These are phyloP conservation scores for Scedosporium aurantiacum DNA, from an alignment of 2,329 filamentous ascomycete genomes.

Conservation along the genomic window DNA sequence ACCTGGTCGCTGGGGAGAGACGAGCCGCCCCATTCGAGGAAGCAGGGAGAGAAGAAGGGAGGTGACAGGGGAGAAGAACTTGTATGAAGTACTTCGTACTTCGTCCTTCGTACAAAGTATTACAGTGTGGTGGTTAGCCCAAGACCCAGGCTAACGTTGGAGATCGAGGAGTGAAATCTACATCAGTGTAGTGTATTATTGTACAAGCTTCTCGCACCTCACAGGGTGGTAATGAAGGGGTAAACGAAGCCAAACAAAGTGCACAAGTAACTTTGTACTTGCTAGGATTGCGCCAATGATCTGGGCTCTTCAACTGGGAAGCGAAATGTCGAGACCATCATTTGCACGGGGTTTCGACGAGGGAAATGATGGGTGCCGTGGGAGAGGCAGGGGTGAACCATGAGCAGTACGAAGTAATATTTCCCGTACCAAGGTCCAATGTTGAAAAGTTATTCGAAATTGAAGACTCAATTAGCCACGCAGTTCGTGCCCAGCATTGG, in stretches of 20 bases:
- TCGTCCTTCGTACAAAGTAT: too few species aligned
- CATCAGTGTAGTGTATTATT: too few species aligned
- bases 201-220: not conserved
- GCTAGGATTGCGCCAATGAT: not conserved
- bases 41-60: not conserved
- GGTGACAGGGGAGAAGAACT: too few species aligned
- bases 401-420: not conserved
- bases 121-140: too few species aligned
- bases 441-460: not conserved
- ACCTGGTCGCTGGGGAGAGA: not conserved
- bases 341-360: not conserved
- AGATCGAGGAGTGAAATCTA: too few species aligned
- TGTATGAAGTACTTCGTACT: too few species aligned
- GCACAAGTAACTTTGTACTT: not conserved
- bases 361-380: not conserved
- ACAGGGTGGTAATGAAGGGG: not conserved
- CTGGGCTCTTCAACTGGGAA: not conserved
- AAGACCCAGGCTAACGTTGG: too few species aligned
- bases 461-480: not conserved
- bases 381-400: not conserved
- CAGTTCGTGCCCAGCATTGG: not conserved
- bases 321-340: not conserved
- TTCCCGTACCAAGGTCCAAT: not conserved
- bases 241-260: not conserved
- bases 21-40: not conserved